Conservation (phyloP, 176 grass and related monocot species). For the Saccharum spontaneum region DNA sequence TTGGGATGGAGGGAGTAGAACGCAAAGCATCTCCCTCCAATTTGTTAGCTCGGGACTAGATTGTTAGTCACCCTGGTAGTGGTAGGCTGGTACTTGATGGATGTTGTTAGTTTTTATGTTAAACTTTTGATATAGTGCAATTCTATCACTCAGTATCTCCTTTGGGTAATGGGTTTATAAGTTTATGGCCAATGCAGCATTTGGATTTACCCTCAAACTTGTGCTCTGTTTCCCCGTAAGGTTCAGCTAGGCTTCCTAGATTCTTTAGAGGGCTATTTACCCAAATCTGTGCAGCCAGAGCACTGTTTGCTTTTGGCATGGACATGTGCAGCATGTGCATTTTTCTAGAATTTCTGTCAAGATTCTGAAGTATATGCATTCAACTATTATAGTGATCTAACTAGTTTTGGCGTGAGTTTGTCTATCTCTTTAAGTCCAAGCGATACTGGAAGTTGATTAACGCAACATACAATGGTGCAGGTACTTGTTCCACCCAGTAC, state of each 20-base stretch:
- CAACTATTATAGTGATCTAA: background rate
- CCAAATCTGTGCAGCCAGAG: background rate
- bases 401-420: constrained; percentile 1
- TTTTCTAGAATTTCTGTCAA: background rate
- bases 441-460: background rate
- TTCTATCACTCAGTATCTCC: background rate
- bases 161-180: background rate
- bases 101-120: background rate
- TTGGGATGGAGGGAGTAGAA: no score
- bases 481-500: constrained; percentile 75
- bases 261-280: background rate
- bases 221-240: background rate
- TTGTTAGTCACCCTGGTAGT: background rate
- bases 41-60: background rate
- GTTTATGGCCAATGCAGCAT: background rate
- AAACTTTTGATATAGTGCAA: background rate
- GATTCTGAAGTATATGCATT: background rate
- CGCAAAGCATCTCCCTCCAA: background rate
- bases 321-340: background rate
- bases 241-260: background rate
- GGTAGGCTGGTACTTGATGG: background rate
- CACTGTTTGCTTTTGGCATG: background rate
- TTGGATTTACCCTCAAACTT: background rate
- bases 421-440: background rate
- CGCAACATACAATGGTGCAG: constrained; percentile 40